Evolutionary conservation across 148 eudicot genomes (phyloP), one percentile per base, ranked within the genome.

Genomic region (Bassia scoparia): DNA sequence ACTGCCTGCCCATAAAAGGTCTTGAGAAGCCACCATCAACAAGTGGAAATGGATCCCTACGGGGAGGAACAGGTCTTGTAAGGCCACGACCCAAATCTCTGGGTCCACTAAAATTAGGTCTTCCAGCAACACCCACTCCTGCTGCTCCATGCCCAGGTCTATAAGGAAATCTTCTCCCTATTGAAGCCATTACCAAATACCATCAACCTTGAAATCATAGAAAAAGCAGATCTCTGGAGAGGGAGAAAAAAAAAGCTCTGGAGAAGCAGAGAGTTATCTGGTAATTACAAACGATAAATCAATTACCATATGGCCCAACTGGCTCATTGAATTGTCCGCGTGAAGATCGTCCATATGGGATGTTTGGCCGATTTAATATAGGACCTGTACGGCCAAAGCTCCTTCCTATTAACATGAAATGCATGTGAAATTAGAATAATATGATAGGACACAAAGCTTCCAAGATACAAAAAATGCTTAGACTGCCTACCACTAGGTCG

Each of bases 121-220:
- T 84, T 44, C 78, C 76, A 74, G 81, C 27, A 50, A 74, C 56
- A 61, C 74, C 84, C 61, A 76, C 77, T 68, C 73, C 76, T 24
- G 82, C 61, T 70, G 79, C 74, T 48, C 77, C 79, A 79, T 77
- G 81, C 30, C 76, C 74, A 77, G 84, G 86, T 76, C 90, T 69
- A 64, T 75, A 82, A 72, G 85, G 79, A 66, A 56, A 81, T 87
- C 93, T 84, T 70, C 88, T 89, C 54, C 88, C 97, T 92, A 76
- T 27, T 53, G 20, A 59, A 62, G 54, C 30, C 20, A 72, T 23
- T 56, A 67, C 35, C 10, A 24, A n/a, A 64, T 24, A 38, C 30
- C 52, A 69, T 31, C 62, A 62, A 35, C 69, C 11, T 30, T 24
- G 18, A 59, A 48, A 46, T 59, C 67, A 55, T 26, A 23, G 15